Percentiles rank a stretch among this genome's conserved stretches.
phyloP scores from a whole-genome alignment of 805 yeast genomes.

The Maudiozyma saulgeensis region DNA sequence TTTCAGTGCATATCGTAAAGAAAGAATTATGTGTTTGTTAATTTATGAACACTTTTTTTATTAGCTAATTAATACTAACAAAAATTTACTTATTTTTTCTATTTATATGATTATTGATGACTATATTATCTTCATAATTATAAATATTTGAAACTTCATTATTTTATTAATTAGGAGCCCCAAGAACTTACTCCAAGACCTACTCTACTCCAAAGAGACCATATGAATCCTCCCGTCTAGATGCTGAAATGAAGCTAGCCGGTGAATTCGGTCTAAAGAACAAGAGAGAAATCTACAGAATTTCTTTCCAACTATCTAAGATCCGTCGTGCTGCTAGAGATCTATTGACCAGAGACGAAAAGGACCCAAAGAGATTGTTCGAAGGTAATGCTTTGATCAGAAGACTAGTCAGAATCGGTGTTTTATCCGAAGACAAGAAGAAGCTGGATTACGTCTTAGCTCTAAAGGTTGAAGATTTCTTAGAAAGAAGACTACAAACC shows the following conservation, averaged over 20 bases:
- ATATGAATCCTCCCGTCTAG: slow-evolving; percentile 98
- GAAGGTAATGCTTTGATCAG: slow-evolving; percentile 99
- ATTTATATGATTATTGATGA: not conserved
- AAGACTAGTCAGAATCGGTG: slow-evolving; percentile 99
- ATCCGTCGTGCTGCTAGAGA: slow-evolving; percentile 99
- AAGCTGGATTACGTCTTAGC: slow-evolving; percentile 99
- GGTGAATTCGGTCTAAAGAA: slow-evolving; percentile 99
- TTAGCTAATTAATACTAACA: not conserved
- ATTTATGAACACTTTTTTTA: not conserved
- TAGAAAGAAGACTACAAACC: slow-evolving; percentile 99
- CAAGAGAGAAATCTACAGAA: slow-evolving; percentile 99
- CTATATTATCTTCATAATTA: not conserved
- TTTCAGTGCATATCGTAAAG: not conserved
- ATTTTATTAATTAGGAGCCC: slow-evolving; percentile 59
- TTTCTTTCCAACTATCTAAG: slow-evolving; percentile 97
- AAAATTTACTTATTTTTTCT: not conserved
- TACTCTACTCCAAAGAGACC: slow-evolving; percentile 99
- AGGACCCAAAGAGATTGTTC: slow-evolving; percentile 99
- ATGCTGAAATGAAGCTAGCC: slow-evolving; percentile 97
- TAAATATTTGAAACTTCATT: not conserved
- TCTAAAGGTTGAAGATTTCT: slow-evolving; percentile 95
- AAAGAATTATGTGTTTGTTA: not conserved
- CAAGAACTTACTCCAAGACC: slow-evolving; percentile 99
- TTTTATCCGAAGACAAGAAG: slow-evolving; percentile 97
- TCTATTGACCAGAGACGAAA: slow-evolving; percentile 98